phyloP scores from a whole-genome alignment of 257 asterid species.

The Lavandula angustifolia region DNA sequence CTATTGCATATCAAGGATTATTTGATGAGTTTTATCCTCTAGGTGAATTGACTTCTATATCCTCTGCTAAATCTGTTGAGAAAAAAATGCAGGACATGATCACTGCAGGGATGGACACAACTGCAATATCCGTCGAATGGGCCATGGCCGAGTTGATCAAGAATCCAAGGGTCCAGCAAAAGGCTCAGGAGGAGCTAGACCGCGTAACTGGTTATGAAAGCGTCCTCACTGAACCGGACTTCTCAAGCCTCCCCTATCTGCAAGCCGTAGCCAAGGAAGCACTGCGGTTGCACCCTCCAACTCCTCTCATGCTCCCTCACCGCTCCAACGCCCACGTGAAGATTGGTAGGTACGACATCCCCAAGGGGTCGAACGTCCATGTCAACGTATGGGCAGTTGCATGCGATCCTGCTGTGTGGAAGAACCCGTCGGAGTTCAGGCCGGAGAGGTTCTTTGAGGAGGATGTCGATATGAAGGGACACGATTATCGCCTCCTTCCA shows the following conservation, averaged over 20 bases:
- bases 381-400: slow-evolving; percentile 85
- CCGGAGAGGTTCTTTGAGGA: slow-evolving; percentile 73
- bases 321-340: slow-evolving; percentile 58
- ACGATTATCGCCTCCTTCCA: slow-evolving; percentile 61
- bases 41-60: background rate
- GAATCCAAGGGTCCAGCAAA: slow-evolving; percentile 65
- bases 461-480: slow-evolving; percentile 80
- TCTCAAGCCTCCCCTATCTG: slow-evolving; percentile 66
- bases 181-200: slow-evolving; percentile 76
- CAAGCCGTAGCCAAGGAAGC: slow-evolving; percentile 65
- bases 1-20: background rate
- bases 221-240: slow-evolving; percentile 57
- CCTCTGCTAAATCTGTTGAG: slow-evolving; percentile 15
- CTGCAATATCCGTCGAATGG: slow-evolving; percentile 78
- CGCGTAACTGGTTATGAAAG: slow-evolving; percentile 53
- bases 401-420: slow-evolving; percentile 65
- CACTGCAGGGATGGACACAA: slow-evolving; percentile 78
- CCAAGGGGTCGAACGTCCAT: slow-evolving; percentile 63
- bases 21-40: background rate
- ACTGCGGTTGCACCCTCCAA: slow-evolving; percentile 70
- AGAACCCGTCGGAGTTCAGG: slow-evolving; percentile 52
- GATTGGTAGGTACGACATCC: slow-evolving; percentile 70
- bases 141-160: slow-evolving; percentile 85
- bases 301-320: slow-evolving; percentile 79
- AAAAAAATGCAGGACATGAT: slow-evolving; percentile 61